These are phyloP conservation scores for Mycena capillaripes DNA, from an alignment of 768 basidiomycete genomes.

Conservation along the genomic window DNA sequence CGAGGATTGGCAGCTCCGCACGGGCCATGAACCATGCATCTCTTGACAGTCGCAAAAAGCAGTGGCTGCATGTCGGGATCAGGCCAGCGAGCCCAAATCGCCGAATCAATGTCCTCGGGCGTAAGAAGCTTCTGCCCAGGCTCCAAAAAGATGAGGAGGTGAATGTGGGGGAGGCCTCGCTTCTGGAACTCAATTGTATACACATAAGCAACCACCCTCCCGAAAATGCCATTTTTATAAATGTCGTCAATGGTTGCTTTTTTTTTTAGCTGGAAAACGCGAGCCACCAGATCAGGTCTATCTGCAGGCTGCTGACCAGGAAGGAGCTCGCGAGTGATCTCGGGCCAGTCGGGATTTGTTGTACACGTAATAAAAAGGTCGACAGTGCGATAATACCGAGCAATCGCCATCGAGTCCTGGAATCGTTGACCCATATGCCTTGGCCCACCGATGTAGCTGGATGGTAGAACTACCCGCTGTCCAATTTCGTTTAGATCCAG, in stretches of 20 bases:
- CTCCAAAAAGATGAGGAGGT: conserved; percentile 54
- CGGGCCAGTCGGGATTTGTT: conserved; percentile 53
- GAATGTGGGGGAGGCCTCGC: conserved; percentile 59
- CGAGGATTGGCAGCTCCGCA: conserved; percentile 40
- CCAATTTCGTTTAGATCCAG: not conserved
- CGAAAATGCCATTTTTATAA: conserved; percentile 16
- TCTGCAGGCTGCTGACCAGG: conserved; percentile 28
- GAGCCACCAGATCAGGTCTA: conserved; percentile 43
- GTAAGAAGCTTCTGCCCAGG: conserved; percentile 25
- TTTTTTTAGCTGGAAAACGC: conserved; percentile 38
- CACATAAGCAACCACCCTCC: conserved; percentile 36
- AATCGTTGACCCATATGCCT: not conserved
- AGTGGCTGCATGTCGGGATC: conserved; percentile 47
- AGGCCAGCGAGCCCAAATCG: conserved; percentile 56
- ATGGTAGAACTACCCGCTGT: not conserved
- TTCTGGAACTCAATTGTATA: conserved; percentile 64
- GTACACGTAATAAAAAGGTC: not conserved
- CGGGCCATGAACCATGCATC: conserved; percentile 60
- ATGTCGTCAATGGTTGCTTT: conserved; percentile 17
- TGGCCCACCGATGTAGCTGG: not conserved
- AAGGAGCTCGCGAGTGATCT: not conserved
- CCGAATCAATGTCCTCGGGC: conserved; percentile 46
- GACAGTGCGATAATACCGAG: not conserved
- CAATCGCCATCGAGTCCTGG: not conserved
- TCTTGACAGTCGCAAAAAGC: conserved; percentile 40